A percentile compares a stretch with the other conserved stretches of the same genome.
phyloP scores from a whole-genome alignment of 176 grass and related monocot species.

The Zoysia pacifica region DNA sequence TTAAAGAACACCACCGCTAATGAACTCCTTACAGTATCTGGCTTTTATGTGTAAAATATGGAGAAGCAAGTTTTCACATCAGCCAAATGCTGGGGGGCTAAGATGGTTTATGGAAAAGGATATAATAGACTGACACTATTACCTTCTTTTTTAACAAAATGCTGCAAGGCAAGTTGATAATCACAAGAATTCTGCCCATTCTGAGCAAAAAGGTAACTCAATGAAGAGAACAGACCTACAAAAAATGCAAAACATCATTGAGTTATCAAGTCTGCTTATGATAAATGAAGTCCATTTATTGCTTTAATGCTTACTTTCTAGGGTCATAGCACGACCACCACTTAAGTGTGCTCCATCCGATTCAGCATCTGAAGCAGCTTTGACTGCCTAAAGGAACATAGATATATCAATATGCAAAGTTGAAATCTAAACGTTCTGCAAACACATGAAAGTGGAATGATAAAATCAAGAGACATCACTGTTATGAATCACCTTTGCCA shows the following conservation, averaged over 20 bases:
- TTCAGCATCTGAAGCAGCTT: conserved; percentile 80
- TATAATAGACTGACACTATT: conserved; percentile 29
- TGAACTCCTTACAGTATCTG: neutral
- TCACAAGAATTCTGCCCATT: conserved; percentile 63
- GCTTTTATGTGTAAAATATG: neutral
- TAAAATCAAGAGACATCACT: conserved; percentile 4
- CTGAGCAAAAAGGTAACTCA: conserved; percentile 73
- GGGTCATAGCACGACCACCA: conserved; percentile 61
- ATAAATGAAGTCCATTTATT: conserved; percentile 16
- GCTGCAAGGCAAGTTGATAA: conserved; percentile 91
- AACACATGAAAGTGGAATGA: conserved; percentile 23
- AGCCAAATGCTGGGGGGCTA: conserved; percentile 10
- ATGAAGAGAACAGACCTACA: conserved; percentile 87
- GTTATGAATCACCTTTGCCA: conserved; percentile 70
- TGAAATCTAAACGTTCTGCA: conserved; percentile 5
- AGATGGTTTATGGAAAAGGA: neutral
- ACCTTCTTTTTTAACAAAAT: conserved; percentile 73
- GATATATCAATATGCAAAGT: conserved; percentile 17
- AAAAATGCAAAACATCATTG: conserved; percentile 28
- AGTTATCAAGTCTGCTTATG: conserved; percentile 31
- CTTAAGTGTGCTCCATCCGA: conserved; percentile 59
- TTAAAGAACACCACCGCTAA: conserved; percentile 24
- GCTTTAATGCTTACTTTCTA: conserved; percentile 65
- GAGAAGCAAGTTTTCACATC: neutral
- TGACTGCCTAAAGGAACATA: conserved; percentile 70